These are phyloP conservation scores for Hyphochytrium catenoides DNA, from an alignment of 352 stramenopile genomes.

Conservation along the genomic window DNA sequence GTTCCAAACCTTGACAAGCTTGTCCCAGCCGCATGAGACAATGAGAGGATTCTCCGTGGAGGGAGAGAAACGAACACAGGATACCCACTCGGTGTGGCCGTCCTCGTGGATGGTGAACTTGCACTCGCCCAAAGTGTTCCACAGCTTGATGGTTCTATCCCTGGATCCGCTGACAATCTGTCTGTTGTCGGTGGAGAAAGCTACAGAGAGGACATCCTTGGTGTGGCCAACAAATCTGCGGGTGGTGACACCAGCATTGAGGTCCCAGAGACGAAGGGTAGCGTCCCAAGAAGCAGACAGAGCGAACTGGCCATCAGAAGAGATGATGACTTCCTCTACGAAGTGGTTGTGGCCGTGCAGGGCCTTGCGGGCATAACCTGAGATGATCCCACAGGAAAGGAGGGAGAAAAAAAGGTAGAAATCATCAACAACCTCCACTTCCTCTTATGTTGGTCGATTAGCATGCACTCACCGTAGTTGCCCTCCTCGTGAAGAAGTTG, in stretches of 20 bases:
- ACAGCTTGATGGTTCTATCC: constrained; percentile 99
- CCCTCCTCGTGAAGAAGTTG: constrained; percentile 38
- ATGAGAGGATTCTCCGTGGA: constrained; percentile 87
- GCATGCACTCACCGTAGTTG: constrained; percentile 80
- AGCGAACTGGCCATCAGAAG: constrained; percentile 94
- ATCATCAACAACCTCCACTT: constrained; percentile 18
- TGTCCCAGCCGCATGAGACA: constrained; percentile 97
- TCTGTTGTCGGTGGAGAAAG: constrained; percentile 96
- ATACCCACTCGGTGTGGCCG: constrained; percentile 99
- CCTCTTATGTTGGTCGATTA: constrained; percentile 14
- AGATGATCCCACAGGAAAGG: too few relatives aligned
- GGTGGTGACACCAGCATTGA: constrained; percentile 95
- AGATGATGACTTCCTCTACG: constrained; percentile 98
- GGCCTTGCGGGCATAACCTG: constrained; percentile 87
- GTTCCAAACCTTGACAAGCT: constrained; percentile 99
- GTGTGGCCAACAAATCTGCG: constrained; percentile 96
- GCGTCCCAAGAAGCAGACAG: constrained; percentile 97
- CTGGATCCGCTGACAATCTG: constrained; percentile 98
- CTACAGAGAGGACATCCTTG: constrained; percentile 99
- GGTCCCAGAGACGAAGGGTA: constrained; percentile 97
- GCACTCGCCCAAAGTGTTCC: constrained; percentile 98
- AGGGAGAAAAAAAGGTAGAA: too few relatives aligned
- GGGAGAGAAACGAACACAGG: constrained; percentile 96
- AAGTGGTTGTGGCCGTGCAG: constrained; percentile 98
- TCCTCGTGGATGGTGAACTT: constrained; percentile 97